phyloP scores from a whole-genome alignment of 1,139 yeast species.

The Insectozyma bohioensis region DNA sequence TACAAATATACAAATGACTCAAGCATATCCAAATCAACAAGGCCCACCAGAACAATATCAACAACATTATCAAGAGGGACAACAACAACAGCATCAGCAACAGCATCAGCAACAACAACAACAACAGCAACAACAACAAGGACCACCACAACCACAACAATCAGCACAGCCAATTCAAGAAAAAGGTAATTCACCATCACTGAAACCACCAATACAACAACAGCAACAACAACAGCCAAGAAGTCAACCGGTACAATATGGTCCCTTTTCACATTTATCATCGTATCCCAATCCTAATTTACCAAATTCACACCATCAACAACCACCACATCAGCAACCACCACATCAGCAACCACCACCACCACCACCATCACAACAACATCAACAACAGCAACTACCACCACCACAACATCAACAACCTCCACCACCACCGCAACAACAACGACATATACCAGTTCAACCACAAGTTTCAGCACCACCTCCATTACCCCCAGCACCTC shows the following conservation, averaged over 20 bases:
- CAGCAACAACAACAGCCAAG: too few relatives aligned
- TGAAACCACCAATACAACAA: neutral
- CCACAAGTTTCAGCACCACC: neutral
- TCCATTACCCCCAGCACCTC: neutral
- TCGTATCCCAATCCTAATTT: neutral
- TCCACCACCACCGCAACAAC: neutral
- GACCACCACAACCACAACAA: constrained; percentile 1
- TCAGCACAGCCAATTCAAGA: neutral
- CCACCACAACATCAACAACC: constrained; percentile 4
- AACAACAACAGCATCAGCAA: neutral
- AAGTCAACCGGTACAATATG: neutral
- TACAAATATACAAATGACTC: neutral
- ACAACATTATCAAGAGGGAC: neutral
- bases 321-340: constrained; percentile 1
- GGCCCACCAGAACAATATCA: neutral
- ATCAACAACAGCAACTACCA: constrained; percentile 2
- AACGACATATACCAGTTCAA: neutral
- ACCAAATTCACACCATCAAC: neutral
- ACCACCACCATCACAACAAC: constrained; percentile 3
- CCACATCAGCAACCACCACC: constrained; percentile 3
- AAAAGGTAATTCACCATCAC: neutral
- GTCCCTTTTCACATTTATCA: constrained; percentile 2
- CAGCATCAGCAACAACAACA: constrained; percentile 3
- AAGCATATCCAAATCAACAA: neutral
- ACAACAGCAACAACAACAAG: constrained; percentile 1